Evolutionary conservation across 192 early-diverging fungal genomes (phyloP), one percentile per base, ranked within the genome.

Genomic region (Spizellomyces punctatus): DNA sequence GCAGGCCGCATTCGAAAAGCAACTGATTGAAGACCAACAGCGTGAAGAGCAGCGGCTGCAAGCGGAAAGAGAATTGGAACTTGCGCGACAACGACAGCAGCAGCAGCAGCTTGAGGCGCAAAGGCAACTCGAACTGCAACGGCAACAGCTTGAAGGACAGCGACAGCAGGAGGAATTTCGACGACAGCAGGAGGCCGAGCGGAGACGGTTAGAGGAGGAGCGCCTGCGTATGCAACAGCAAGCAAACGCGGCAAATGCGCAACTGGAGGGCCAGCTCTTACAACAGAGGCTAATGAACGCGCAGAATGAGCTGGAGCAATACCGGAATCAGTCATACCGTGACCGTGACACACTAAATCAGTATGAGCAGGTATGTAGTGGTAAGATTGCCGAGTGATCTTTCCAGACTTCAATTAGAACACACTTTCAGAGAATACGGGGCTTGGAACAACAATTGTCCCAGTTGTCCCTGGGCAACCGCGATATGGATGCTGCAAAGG

Each of bases 291-390:
- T 77, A 45, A 56, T 76, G 63, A 74, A 95, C 66, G 75, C 95
- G 52, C 90, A 93, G 66, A 86, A 89, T 74, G 91, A 97, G 80
- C 75, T 99, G 12, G 83, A 95, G 27, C 82, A 87, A 69, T 84
- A 88, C 56, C 82, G 89, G 27, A 88, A 89, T 19, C 92, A 95
- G 74, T 84, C 91, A 69, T 90, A 92, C 67, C 85, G 91, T 48
- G 93, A 96, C 75, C 89, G 92, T 67, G 84, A 94, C 82, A 76
- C 90, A 60, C 78, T 98, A 50, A 87, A 91, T 46, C 94, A 95
- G 79, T 97, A 97, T 78, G 92, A 95, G 49, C 73, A 83, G 79
- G 89, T 91, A 81, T 16, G 72, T 63, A 36, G 14, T 21, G 59
- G 12, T 36, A 36, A 36, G 27, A 36, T 36, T 36, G 27, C 27